Conservation (phyloP, 169 alveolate genomes). For the Theileria parva region DNA sequence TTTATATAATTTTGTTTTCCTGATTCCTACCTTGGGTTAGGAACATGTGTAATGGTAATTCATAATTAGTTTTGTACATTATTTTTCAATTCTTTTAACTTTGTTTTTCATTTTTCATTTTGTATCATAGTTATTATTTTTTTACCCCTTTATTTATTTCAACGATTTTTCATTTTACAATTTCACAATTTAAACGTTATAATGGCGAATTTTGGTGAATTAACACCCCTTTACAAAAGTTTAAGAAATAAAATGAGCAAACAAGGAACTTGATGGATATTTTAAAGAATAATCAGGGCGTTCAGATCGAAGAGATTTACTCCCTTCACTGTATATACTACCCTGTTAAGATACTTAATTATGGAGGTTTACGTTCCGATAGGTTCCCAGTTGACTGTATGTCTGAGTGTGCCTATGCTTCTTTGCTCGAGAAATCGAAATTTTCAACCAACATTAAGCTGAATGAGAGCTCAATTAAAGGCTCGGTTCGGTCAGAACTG, state of each 20-base stretch:
- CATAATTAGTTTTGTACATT: too few relatives aligned
- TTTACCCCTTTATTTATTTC: too few relatives aligned
- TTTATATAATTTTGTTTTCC: not conserved
- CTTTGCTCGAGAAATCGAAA: conserved; percentile 8
- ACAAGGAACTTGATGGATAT: not conserved
- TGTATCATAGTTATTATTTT: too few relatives aligned
- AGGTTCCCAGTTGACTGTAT: conserved; percentile 49
- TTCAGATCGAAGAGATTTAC: conserved; percentile 59
- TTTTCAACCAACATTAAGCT: conserved; percentile 32
- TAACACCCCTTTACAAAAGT: too few relatives aligned
- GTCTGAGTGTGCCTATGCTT: conserved; percentile 32
- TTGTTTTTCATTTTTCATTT: too few relatives aligned
- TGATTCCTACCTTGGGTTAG: too few relatives aligned
- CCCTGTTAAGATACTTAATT: conserved; percentile 40
- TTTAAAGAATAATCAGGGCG: conserved; percentile 7
- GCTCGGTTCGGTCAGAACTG: conserved; percentile 23
- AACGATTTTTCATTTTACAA: too few relatives aligned
- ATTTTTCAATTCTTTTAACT: too few relatives aligned
- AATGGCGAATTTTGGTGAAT: too few relatives aligned
- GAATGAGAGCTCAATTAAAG: conserved; percentile 20
- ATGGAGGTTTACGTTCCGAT: conserved; percentile 19
- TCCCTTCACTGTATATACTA: conserved; percentile 60
- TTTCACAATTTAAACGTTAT: too few relatives aligned
- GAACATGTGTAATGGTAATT: too few relatives aligned
- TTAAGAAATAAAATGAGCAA: too few relatives aligned